Percentiles rank a stretch among this genome's conserved stretches.
Conservation (phyloP, 768 basidiomycete species). For the Tulasnella sp. region DNA sequence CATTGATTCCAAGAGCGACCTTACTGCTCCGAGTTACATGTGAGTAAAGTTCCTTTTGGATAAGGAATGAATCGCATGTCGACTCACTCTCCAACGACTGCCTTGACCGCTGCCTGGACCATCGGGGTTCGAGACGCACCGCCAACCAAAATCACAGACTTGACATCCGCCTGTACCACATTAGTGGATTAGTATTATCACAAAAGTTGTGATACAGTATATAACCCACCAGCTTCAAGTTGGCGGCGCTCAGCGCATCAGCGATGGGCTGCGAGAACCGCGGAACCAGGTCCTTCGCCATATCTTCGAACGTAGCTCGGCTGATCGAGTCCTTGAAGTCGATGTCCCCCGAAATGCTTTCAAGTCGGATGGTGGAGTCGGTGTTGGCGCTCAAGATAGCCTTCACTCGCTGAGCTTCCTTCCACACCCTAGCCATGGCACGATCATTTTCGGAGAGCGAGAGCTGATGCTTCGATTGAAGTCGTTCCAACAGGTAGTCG, state of each 20-base stretch:
- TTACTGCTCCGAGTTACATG: constrained; percentile 41
- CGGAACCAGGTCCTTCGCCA: constrained; percentile 51
- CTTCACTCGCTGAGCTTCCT: constrained; percentile 87
- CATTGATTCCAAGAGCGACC: constrained; percentile 90
- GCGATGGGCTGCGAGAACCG: constrained; percentile 60
- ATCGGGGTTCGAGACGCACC: constrained; percentile 85
- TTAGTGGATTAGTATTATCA: background rate
- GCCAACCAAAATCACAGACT: constrained; percentile 87
- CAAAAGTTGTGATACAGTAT: constrained; percentile 1
- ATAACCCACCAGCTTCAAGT: constrained; percentile 44
- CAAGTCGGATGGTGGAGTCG: constrained; percentile 51
- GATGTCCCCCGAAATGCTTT: constrained; percentile 80
- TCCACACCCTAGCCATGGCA: constrained; percentile 89
- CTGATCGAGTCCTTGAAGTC: constrained; percentile 77
- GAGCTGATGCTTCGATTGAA: constrained; percentile 49
- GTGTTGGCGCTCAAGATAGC: constrained; percentile 85
- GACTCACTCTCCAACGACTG: constrained; percentile 65
- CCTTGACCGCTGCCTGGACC: constrained; percentile 72
- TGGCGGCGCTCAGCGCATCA: constrained; percentile 58
- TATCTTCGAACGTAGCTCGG: constrained; percentile 65
- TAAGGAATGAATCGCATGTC: background rate
- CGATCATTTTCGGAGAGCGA: constrained; percentile 36
- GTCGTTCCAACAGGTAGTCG: constrained; percentile 64
- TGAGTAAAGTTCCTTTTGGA: background rate
- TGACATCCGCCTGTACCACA: constrained; percentile 50